Evolutionary conservation across 1,139 yeast genomes (phyloP).

Genomic region (Pichia sp.): DNA sequence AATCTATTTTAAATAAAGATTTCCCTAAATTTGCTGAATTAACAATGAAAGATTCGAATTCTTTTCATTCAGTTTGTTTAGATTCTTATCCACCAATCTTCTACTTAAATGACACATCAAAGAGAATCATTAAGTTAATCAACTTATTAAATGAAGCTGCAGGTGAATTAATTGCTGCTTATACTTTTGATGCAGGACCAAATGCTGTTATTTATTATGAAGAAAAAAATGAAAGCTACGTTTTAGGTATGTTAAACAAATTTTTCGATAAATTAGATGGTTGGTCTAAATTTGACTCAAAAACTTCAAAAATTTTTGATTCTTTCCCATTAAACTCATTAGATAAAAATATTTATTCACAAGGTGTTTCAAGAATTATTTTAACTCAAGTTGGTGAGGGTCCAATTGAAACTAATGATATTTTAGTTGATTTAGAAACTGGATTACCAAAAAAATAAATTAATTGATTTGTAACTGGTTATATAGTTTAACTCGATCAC

Average conservation of each 20-base stretch:
- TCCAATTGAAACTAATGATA: slow-evolving; percentile 53
- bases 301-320: slow-evolving; percentile 22
- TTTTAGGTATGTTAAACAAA: slow-evolving; percentile 53
- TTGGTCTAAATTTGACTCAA: slow-evolving; percentile 42
- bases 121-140: slow-evolving; percentile 72
- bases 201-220: slow-evolving; percentile 92
- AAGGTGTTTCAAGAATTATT: slow-evolving; percentile 76
- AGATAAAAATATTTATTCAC: slow-evolving; percentile 44
- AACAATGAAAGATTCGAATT: slow-evolving; percentile 94
- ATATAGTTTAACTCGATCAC: background rate
- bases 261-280: slow-evolving; percentile 57
- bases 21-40: slow-evolving; percentile 77
- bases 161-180: slow-evolving; percentile 75
- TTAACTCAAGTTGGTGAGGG: slow-evolving; percentile 85
- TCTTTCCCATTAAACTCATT: slow-evolving; percentile 37
- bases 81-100: slow-evolving; percentile 95
- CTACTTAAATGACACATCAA: slow-evolving; percentile 92
- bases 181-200: slow-evolving; percentile 99
- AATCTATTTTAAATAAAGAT: slow-evolving; percentile 62
- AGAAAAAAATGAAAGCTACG: slow-evolving; percentile 58
- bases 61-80: slow-evolving; percentile 93
- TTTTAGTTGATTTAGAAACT: slow-evolving; percentile 45
- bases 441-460: slow-evolving; percentile 36
- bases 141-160: slow-evolving; percentile 66
- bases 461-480: background rate